Evolutionary conservation across 345 rosid genomes (phyloP), one percentile per base, ranked within the genome.

Genomic region (Cochlearia excelsa): DNA sequence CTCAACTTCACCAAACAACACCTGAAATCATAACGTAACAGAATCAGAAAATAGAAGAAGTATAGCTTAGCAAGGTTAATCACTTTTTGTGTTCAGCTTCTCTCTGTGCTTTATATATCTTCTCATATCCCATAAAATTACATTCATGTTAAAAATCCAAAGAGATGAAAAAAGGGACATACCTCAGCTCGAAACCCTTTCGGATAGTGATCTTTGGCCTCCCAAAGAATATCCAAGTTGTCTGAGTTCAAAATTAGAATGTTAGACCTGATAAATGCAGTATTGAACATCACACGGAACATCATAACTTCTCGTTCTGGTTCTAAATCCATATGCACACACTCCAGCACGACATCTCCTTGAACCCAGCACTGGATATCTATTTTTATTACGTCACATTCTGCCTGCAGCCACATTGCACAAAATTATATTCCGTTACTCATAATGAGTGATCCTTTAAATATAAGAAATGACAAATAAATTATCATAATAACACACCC

Each of bases 131-230:
- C 40, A 41, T 42, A 56, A 38, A 9, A 40, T 10, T 30, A 47
- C 28, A 48, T 44, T 35, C 59, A 23, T 43, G 51, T 29, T 6
- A 45, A 56, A 51, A 56, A 51, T 30, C 16, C 7, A 47, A 9
- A 40, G 49, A 50, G 37, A 53, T 47, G 9, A 44, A 54, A 51
- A 30, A 16, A 56, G 46, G 37, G 35, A 54, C 45, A 70, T 59
- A 93, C 99, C 93, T 93, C 99, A 61, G 90, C 91, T 48, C 91
- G 90, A 63, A 86, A 93, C 45, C 94, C 94, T 79, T 93, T 93
- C 23, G 95, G 95, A 77, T 79, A 93, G 45, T 82, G 81, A 66
- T 93, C 94, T 77, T 89, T 93, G 51, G 95, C 85, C 71, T 76
- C 91, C 99, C 99, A 93, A 56, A 86, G 97, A 76, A 89, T 87